Evolutionary conservation across 345 rosid species (phyloP), one percentile per base, ranked within the genome.

Genomic region (Brassica nigra): DNA sequence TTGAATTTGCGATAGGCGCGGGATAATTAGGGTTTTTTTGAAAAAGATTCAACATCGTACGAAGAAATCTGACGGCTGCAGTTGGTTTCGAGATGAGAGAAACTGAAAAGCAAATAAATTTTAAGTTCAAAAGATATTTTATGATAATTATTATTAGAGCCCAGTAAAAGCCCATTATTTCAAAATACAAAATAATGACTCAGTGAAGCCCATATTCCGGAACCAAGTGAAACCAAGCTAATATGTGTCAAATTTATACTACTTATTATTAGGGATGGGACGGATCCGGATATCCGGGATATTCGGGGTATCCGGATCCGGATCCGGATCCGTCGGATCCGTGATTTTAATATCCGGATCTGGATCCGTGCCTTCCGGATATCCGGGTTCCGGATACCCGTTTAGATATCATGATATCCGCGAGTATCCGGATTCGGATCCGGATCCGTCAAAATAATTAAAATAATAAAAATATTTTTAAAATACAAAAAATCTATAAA

Each of bases 1-100:
- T 78, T 78, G 77, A 78, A 78, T 57, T 36, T 18, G 57, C 3
- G 6, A 66, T 16, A 16, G 77, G 66, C 58, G 81, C 81, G 81
- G 77, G 81, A 72, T 12, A 23, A 23, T 16, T 15, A 42, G 20
- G 9, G 5, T 6, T 67, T 66, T 66, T 36, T 27, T 16, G 12
- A 27, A 30, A 33, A 15, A 0, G 1, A 59, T 7, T 64, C 68
- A 7, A 3, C 15, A 6, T 23, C 31, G 62, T 57, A 57, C 62
- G 62, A 58, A 20, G 66, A 63, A 31, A 31, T 63, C 67, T 63
- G 42, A 63, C 67, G 67, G 67, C 67, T 63, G 39, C 67, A 29
- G 30, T 18, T 7, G 28, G 9, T 57, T 18, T 55, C 61, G 61
- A 55, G 61, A 55, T 47, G 55, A 55, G 29, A 9, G 12, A 20